These are phyloP conservation scores for Chloropicon primus DNA, from an alignment of 139 green algal species.

Conservation along the genomic window DNA sequence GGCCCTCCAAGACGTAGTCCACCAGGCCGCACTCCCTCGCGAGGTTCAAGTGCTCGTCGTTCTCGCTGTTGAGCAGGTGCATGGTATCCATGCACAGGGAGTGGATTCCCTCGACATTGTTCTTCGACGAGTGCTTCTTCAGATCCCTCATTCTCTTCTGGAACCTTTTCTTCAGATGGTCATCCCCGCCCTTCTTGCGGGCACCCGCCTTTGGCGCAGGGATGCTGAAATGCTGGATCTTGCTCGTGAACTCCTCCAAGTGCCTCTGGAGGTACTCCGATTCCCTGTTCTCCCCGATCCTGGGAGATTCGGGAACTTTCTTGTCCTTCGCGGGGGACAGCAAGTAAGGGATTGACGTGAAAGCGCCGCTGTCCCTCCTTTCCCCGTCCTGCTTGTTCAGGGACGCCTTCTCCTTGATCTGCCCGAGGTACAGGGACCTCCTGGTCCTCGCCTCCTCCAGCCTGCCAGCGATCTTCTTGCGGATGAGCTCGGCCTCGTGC, in stretches of 20 bases:
- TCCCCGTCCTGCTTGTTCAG: slow-evolving; percentile 26
- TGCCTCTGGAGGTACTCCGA: slow-evolving; percentile 23
- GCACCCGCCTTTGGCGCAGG: neutral
- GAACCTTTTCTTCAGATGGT: neutral
- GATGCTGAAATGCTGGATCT: slow-evolving; percentile 2
- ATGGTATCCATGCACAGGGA: neutral
- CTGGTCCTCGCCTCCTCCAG: slow-evolving; percentile 28
- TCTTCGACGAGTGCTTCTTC: neutral
- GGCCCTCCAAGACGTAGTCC: neutral
- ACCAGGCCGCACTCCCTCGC: neutral
- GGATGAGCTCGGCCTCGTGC: slow-evolving; percentile 10
- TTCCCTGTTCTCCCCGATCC: slow-evolving; percentile 1
- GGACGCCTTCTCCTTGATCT: slow-evolving; percentile 38
- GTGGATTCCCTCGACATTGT: neutral
- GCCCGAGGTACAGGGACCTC: slow-evolving; percentile 32
- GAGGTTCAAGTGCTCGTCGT: neutral
- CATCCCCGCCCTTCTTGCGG: neutral
- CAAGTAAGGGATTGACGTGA: slow-evolving; percentile 10
- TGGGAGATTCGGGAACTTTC: slow-evolving; percentile 10
- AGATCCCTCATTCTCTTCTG: neutral
- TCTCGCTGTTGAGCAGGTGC: neutral
- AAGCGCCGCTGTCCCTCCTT: slow-evolving; percentile 1
- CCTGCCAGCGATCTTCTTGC: slow-evolving; percentile 24
- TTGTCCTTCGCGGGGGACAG: slow-evolving; percentile 15
- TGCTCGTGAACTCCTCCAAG: slow-evolving; percentile 22